Evolutionary conservation across 257 asterid genomes (phyloP), one percentile per base, ranked within the genome.

Genomic region (Solanum neorickii): DNA sequence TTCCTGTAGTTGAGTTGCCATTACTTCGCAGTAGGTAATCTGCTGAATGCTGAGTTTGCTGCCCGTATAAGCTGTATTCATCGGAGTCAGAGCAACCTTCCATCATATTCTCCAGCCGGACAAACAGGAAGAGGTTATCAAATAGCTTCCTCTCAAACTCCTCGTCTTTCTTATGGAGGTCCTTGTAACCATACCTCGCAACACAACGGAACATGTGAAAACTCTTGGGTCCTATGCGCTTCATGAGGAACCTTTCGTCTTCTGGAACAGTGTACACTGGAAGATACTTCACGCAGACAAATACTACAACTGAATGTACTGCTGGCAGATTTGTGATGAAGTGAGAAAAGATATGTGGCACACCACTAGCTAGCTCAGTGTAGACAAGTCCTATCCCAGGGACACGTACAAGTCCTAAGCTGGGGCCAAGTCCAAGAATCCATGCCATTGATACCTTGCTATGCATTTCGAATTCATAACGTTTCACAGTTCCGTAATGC

Each of bases 311-410:
- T 0, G 97, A 93, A 87, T 97, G 99, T 84, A 96, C 93, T 4
- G 99, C 99, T 0, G 99, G 99, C 13, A 95, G 91, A 88, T 95
- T 97, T 0, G 99, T 97, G 88, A 97, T 94, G 94, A 97, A 97
- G 92, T 97, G 99, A 0, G 99, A 97, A 91, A 97, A 97, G 7
- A 97, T 97, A 66, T 86, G 98, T 0, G 99, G 99, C 16, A 97
- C 99, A 21, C 99, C 99, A 41, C 98, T 95, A 15, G 99, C 98
- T 25, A 97, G 96, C 94, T 97, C 99, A 1, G 99, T 95, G 92
- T 97, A 97, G 20, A 97, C 99, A 15, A 97, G 99, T 49, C 99
- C 99, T 13, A 95, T 93, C 12, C 99, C 99, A 1, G 99, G 99
- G 12, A 97, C 99, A 3, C 99, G 98, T 41, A 97, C 99, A 49